Evolutionary conservation across 768 basidiomycete species (phyloP), one percentile per base, ranked within the genome.

Genomic region (Lentinula sp.): DNA sequence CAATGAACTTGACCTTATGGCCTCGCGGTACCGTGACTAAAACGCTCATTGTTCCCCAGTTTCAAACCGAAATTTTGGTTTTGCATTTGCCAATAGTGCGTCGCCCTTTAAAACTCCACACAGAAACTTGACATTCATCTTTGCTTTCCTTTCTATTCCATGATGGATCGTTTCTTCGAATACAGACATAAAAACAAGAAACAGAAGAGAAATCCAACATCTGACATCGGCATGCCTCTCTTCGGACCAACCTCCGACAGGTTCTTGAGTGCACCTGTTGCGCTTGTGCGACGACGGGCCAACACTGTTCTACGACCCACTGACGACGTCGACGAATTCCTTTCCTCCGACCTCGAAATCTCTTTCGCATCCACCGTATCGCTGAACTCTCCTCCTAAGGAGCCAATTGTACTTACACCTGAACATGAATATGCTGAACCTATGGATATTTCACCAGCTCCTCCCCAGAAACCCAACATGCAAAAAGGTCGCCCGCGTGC

Each of bases 341-440:
- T 85, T 55, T 84, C 85, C 37, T 87, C 87, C n/a, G 89, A 90
- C 67, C 80, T 91, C 52, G 91, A 93, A 69, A 75, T 85, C 42
- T 92, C 91, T 32, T 93, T 93, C 68, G 89, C 89, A 6, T 91
- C 90, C 34, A 89, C 82, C 62, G 86, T 93, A 71, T 93, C 91
- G 6, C 75, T 93, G 51, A 80, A 89, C 68, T 90, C 89, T 31
- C 88, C 91, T 37, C 78, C 84, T 13, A 79, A 74, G 53, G 77
- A 82, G 32, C 68, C 75, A 55, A 66, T 78, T 58, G 71, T 74
- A 40, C 74, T 86, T 52, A 66, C 79, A 6, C 74, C 79, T 34
- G 84, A 85, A 28, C 74, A 72, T 65, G 78, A 75, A 45, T 78
- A 77, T 64, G 75, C 80, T 54, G 79, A 86, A 56, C 82, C 88